Evolutionary conservation across 176 grass and related monocot genomes (phyloP).

Genomic region (Juncus effusus): DNA sequence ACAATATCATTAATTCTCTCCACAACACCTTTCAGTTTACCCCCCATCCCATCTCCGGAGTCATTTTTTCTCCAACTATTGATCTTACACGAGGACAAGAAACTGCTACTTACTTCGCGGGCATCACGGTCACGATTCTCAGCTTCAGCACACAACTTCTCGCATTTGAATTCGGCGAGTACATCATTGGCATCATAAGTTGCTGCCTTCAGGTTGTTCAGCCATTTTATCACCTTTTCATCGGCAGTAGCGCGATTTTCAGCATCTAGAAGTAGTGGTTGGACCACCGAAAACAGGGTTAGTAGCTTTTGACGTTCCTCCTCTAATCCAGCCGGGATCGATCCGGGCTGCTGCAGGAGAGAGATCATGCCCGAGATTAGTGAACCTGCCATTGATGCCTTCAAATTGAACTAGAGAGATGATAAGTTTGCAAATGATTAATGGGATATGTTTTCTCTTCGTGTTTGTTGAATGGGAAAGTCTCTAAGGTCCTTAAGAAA

Average conservation of each 20-base stretch:
- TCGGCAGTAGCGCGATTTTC: background rate
- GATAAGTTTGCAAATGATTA: no score
- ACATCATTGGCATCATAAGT: constrained; percentile 5
- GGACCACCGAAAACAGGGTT: background rate
- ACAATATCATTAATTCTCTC: background rate
- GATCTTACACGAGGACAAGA: background rate
- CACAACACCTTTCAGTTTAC: background rate
- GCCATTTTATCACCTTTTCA: background rate
- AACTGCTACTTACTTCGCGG: background rate
- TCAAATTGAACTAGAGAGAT: no score
- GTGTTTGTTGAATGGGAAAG: no score
- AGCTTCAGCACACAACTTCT: background rate
- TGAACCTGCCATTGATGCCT: background rate
- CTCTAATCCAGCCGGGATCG: background rate
- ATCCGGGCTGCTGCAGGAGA: background rate
- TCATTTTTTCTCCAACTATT: no score
- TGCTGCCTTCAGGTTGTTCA: background rate
- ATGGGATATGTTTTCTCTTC: no score
- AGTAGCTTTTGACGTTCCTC: background rate
- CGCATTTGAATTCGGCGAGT: background rate
- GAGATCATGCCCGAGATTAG: background rate
- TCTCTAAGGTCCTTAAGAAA: no score
- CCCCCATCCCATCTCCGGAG: background rate
- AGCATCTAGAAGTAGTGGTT: background rate
- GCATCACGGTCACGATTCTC: background rate